phyloP scores from a whole-genome alignment of 2,329 filamentous ascomycete species.

The Penicillium sp. region DNA sequence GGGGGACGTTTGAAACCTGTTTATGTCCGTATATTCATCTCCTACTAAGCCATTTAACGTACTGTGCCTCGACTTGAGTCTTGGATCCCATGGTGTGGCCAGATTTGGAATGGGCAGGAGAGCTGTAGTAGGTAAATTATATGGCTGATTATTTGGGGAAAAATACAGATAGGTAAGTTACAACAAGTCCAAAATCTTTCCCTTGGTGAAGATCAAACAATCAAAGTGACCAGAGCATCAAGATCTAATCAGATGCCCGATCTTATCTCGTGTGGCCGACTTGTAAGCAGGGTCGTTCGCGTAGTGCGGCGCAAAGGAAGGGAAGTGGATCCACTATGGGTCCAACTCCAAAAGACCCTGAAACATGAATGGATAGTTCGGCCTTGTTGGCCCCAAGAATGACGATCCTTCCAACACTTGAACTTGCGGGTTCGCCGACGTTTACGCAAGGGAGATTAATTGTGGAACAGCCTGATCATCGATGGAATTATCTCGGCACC shows the following conservation, averaged over 20 bases:
- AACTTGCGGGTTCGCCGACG: not conserved
- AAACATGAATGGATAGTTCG: not conserved
- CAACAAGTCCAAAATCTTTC: not conserved
- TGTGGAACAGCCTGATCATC: conserved; percentile 1
- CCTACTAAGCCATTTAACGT: not conserved
- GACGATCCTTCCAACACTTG: not conserved
- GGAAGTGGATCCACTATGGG: conserved; percentile 4
- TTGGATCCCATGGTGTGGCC: not conserved
- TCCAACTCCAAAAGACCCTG: not conserved
- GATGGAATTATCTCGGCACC: not conserved
- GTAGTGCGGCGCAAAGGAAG: not conserved
- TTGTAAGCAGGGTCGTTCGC: not conserved
- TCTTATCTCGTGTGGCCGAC: conserved; percentile 1
- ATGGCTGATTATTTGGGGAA: too few relatives aligned
- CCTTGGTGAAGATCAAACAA: too few relatives aligned
- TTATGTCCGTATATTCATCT: not conserved
- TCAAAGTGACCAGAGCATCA: not conserved
- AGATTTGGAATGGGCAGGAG: not conserved
- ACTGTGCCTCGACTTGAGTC: not conserved
- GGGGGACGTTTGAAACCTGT: not conserved
- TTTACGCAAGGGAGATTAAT: not conserved
- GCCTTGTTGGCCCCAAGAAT: not conserved
- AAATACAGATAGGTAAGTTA: too few relatives aligned
- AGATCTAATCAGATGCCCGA: conserved; percentile 5
- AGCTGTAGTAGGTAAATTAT: not conserved